These are phyloP conservation scores for Macrocystidia cucumis DNA, from an alignment of 1,284 basidiomycete species.

Conservation along the genomic window DNA sequence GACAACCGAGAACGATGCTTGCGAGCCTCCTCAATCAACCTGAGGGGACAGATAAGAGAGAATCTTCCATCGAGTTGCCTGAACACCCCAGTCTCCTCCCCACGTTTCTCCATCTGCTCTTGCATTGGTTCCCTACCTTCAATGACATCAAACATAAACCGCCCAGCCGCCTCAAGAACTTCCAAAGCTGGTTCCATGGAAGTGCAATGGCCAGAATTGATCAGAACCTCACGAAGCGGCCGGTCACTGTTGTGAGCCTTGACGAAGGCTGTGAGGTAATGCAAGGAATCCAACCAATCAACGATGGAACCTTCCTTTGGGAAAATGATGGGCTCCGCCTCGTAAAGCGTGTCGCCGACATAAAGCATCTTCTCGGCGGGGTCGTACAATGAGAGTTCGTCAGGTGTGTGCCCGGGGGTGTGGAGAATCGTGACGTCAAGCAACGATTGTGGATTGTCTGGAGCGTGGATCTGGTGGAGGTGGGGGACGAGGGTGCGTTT, in stretches of 20 bases:
- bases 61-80: slow-evolving; percentile 32
- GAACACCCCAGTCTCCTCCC: slow-evolving; percentile 34
- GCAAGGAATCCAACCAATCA: slow-evolving; percentile 36
- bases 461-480: slow-evolving; percentile 16
- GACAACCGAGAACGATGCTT: too few species aligned
- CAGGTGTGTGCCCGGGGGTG: slow-evolving; percentile 50
- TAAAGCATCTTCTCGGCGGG: slow-evolving; percentile 39
- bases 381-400: slow-evolving; percentile 46
- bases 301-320: slow-evolving; percentile 41
- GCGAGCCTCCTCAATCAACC: slow-evolving; percentile 32
- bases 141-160: slow-evolving; percentile 40
- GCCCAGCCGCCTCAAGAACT: slow-evolving; percentile 30
- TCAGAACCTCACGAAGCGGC: slow-evolving; percentile 17
- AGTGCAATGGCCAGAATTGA: slow-evolving; percentile 43
- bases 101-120: slow-evolving; percentile 23
- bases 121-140: slow-evolving; percentile 29
- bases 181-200: slow-evolving; percentile 33
- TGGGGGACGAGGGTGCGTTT: slow-evolving; percentile 35
- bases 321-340: slow-evolving; percentile 45
- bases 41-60: slow-evolving; percentile 41
- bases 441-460: slow-evolving; percentile 9
- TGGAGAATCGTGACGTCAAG: slow-evolving; percentile 37
- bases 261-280: slow-evolving; percentile 33
- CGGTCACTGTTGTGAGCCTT: slow-evolving; percentile 14
- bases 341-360: slow-evolving; percentile 49